Percentiles rank a stretch among this genome's conserved stretches.
Evolutionary conservation across 2,329 filamentous ascomycete genomes (phyloP).

Genomic region (Aspergillus fumigatus): DNA sequence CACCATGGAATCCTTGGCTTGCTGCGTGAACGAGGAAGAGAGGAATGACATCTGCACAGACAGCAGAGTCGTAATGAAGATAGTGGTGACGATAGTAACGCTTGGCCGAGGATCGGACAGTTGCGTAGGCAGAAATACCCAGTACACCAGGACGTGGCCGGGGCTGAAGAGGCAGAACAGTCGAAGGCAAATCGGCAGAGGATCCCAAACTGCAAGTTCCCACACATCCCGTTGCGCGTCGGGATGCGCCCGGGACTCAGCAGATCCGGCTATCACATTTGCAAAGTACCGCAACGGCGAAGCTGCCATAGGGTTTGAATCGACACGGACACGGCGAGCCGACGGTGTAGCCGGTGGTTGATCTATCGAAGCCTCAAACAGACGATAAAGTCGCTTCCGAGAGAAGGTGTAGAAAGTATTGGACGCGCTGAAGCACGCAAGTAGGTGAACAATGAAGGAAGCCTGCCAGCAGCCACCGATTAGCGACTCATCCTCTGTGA

Average conservation of each 20-base stretch:
- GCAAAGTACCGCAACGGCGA: slow-evolving; percentile 75
- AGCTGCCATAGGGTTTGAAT: slow-evolving; percentile 71
- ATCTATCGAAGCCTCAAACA: slow-evolving; percentile 86
- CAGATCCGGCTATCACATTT: slow-evolving; percentile 64
- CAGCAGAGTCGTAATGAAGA: slow-evolving; percentile 70
- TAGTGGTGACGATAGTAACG: slow-evolving; percentile 75
- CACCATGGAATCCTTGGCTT: slow-evolving; percentile 76
- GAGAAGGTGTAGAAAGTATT: slow-evolving; percentile 82
- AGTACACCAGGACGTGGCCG: slow-evolving; percentile 86
- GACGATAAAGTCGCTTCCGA: slow-evolving; percentile 77
- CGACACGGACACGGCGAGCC: slow-evolving; percentile 80
- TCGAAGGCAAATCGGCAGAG: slow-evolving; percentile 73
- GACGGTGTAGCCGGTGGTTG: slow-evolving; percentile 72
- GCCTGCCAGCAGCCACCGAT: slow-evolving; percentile 45
- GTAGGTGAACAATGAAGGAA: slow-evolving; percentile 64
- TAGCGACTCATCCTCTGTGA: slow-evolving; percentile 1
- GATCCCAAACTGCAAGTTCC: slow-evolving; percentile 93
- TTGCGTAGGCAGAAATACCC: slow-evolving; percentile 75
- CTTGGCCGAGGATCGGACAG: slow-evolving; percentile 75
- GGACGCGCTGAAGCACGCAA: slow-evolving; percentile 61
- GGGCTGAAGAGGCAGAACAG: slow-evolving; percentile 91
- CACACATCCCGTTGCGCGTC: slow-evolving; percentile 75
- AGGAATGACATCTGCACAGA: slow-evolving; percentile 73
- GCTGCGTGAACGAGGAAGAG: slow-evolving; percentile 70
- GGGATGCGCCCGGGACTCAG: slow-evolving; percentile 79